phyloP scores from a whole-genome alignment of 2,329 filamentous ascomycete species.

The Claviceps pazoutovae region DNA sequence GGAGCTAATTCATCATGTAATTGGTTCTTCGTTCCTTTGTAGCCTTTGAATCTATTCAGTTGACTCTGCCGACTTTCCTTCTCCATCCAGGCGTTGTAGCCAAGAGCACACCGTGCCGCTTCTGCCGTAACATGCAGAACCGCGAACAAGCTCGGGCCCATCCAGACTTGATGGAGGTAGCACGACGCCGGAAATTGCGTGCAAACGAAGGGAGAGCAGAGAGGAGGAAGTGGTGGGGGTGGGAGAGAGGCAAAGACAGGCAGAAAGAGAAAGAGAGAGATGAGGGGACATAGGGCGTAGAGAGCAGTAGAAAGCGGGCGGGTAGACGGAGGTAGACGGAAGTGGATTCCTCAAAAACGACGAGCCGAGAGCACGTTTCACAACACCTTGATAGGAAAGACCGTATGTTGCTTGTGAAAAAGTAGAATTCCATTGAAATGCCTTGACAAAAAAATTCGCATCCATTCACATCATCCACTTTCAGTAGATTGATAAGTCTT shows the following conservation, averaged over 20 bases:
- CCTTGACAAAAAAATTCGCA: not conserved
- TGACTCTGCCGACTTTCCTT: not conserved
- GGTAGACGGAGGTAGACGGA: no score
- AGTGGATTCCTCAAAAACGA: not conserved
- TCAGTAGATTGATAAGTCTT: conserved; percentile 24
- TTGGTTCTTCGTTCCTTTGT: not conserved
- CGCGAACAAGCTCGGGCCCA: no score
- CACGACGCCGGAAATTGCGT: no score
- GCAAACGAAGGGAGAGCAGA: not conserved
- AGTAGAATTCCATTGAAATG: not conserved
- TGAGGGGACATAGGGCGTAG: not conserved
- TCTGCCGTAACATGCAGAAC: not conserved
- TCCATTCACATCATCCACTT: conserved; percentile 1
- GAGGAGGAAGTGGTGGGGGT: not conserved
- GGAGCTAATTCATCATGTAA: no score
- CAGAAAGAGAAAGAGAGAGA: not conserved
- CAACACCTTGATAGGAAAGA: not conserved
- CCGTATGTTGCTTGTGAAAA: not conserved
- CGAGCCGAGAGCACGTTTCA: not conserved
- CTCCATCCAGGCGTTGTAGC: not conserved
- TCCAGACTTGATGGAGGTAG: no score
- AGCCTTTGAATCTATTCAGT: not conserved
- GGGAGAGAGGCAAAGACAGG: not conserved
- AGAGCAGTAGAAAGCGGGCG: no score
- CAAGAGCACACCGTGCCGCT: not conserved